Base-by-base conservation (phyloP, 768 basidiomycete genomes). In the Trametes meyenii region DNA sequence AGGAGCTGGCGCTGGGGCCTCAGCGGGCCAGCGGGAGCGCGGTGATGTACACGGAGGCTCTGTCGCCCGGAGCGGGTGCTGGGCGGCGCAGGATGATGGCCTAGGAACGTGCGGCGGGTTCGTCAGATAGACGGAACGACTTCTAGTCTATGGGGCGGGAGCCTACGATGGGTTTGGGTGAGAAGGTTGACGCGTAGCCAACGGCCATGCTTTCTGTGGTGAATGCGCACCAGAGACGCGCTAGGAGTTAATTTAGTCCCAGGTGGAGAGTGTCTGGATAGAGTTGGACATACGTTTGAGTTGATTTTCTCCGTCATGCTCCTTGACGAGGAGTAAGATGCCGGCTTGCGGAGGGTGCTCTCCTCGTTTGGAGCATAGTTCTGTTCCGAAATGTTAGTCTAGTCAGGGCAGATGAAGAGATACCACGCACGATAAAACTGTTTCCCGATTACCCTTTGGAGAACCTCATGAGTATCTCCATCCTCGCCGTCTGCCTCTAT, bases 161-260 rank as follows among this genome's bases (percentile, higher is more conserved):
- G 46, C 69, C 39, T 72, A 88, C 92, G 80, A 85, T 86, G 24
- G 87, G 84, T 65, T 78, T 83, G 17, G 79, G 77, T 55, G 79
- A 74, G 43, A 69, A 67, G 36, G 84, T 79, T 17, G 87, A 85
- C 17, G 83, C 83, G 66, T 87, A 91, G 33, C 82, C 90, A 55
- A 93, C 77, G 0, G 91, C 89, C 90, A 94, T 92, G 70, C 88
- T 90, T 19, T 84, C 78, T 24, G 92, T 87, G 7, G 92, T 93
- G 74, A 93, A 94, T 42, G 85, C 89, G 69, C 91, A 92, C 89
- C 90, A 93, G 39, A 92, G 73, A 36, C 89, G 84, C 33, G 81
- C 90, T 89, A 46, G 16, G 42, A 21, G 55, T 12, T 3, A n/a
- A 17, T 46, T 45, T n/a, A 48, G 35, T 35, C 16, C 16, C 26